Evolutionary conservation across 2,329 filamentous ascomycete species (phyloP).

Genomic region (Aspergillus sp.): DNA sequence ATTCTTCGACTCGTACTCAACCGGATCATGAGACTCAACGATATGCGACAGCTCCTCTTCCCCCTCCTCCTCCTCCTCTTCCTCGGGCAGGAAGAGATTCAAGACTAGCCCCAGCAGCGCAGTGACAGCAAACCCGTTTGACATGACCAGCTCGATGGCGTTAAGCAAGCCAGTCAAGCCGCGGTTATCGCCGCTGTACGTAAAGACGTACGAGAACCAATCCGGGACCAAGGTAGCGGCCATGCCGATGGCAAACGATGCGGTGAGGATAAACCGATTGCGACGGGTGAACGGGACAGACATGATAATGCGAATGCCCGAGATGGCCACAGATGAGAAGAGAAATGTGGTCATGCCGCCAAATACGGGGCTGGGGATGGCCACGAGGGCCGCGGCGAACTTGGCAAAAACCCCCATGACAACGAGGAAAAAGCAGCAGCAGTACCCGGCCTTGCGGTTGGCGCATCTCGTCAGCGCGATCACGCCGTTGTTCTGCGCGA

Average conservation of each 20-base stretch:
- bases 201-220: conserved; percentile 43
- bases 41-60: too few species aligned
- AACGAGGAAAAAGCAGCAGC: conserved; percentile 56
- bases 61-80: conserved; percentile 55
- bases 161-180: conserved; percentile 53
- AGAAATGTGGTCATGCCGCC: conserved; percentile 54
- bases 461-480: conserved; percentile 61
- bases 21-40: background rate
- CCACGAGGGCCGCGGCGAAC: conserved; percentile 59
- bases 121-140: conserved; percentile 55
- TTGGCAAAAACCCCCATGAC: conserved; percentile 65
- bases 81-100: conserved; percentile 64
- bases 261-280: conserved; percentile 59
- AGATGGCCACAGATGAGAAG: conserved; percentile 57
- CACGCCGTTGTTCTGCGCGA: conserved; percentile 63
- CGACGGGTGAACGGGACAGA: conserved; percentile 56
- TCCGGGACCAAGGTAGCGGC: conserved; percentile 42
- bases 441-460: conserved; percentile 60
- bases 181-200: conserved; percentile 50
- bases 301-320: conserved; percentile 58
- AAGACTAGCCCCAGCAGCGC: conserved; percentile 65
- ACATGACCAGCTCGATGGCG: conserved; percentile 58
- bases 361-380: conserved; percentile 49
- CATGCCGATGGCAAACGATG: conserved; percentile 53
- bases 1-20: conserved; percentile 3